A percentile compares a stretch with the other conserved stretches of the same genome.
phyloP scores from a whole-genome alignment of 1,284 basidiomycete species.

The Anthracocystis walkeri region DNA sequence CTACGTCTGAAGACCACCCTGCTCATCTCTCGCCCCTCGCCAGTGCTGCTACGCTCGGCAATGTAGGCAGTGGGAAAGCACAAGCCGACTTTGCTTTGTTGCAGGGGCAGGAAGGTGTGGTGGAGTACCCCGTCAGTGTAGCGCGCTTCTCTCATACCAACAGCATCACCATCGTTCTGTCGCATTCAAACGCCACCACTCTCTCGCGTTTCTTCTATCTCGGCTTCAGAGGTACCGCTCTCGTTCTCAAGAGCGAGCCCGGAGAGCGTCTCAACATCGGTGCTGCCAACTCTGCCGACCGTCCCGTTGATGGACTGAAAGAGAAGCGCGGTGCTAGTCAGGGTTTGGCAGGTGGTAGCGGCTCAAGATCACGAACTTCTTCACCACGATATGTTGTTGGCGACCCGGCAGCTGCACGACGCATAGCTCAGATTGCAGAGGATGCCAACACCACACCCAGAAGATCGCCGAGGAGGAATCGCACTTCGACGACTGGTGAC shows the following conservation, averaged over 20 bases:
- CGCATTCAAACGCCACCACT: slow-evolving; percentile 56
- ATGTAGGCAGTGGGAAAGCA: slow-evolving; percentile 55
- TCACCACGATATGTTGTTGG: slow-evolving; percentile 32
- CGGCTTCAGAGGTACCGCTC: slow-evolving; percentile 64
- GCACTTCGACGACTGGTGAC: slow-evolving; percentile 2
- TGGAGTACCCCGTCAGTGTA: slow-evolving; percentile 64
- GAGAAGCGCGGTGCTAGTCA: slow-evolving; percentile 51
- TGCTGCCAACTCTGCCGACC: slow-evolving; percentile 61
- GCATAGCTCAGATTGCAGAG: slow-evolving; percentile 33
- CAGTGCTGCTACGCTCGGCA: slow-evolving; percentile 46
- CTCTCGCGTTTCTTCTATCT: slow-evolving; percentile 65
- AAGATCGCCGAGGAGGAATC: slow-evolving; percentile 33
- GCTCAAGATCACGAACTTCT: slow-evolving; percentile 9
- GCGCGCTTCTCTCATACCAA: slow-evolving; percentile 65
- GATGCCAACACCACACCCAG: slow-evolving; percentile 12
- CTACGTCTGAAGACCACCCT: slow-evolving; percentile 31
- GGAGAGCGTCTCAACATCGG: slow-evolving; percentile 56
- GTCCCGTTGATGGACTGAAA: slow-evolving; percentile 53
- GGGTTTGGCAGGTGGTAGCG: slow-evolving; percentile 47
- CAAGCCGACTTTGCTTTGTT: slow-evolving; percentile 67
- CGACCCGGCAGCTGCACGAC: slow-evolving; percentile 28
- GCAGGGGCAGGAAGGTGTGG: slow-evolving; percentile 52
- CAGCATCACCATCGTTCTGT: slow-evolving; percentile 62
- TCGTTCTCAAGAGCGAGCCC: slow-evolving; percentile 51
- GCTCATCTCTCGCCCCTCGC: slow-evolving; percentile 16